Conservation (phyloP, 2,329 filamentous ascomycete species). For the Ophiosphaerella herpotricha region DNA sequence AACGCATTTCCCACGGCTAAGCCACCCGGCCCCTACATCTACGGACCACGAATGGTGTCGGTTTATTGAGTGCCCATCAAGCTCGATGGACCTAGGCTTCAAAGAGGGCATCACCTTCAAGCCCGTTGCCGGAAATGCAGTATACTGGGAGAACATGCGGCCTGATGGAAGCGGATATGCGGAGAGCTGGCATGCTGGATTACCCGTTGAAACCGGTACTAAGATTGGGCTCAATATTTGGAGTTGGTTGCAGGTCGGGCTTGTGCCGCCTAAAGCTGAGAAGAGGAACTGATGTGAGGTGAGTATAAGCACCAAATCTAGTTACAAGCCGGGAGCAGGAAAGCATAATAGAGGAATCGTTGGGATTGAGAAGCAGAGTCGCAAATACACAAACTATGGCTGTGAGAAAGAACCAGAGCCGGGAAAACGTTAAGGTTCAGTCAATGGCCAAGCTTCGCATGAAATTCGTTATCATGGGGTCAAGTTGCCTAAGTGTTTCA, state of each 20-base stretch:
- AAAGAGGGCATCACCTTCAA: slow-evolving; percentile 61
- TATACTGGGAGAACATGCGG: slow-evolving; percentile 66
- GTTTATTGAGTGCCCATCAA: slow-evolving; percentile 58
- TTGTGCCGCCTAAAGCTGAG: slow-evolving; percentile 16
- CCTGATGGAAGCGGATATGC: slow-evolving; percentile 60
- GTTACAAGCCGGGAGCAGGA: too few relatives aligned
- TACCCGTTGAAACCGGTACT: slow-evolving; percentile 59
- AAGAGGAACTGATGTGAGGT: neutral
- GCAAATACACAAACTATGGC: too few relatives aligned
- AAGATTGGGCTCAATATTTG: slow-evolving; percentile 69
- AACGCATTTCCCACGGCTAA: slow-evolving; percentile 63
- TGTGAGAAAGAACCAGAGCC: too few relatives aligned
- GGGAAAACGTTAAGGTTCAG: too few relatives aligned
- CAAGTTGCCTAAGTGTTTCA: too few relatives aligned
- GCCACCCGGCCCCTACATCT: slow-evolving; percentile 39
- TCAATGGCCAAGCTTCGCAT: too few relatives aligned
- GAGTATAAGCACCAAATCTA: too few relatives aligned
- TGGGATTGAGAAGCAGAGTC: too few relatives aligned
- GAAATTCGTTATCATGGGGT: too few relatives aligned
- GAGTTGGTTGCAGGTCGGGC: slow-evolving; percentile 61
- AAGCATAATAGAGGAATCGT: too few relatives aligned
- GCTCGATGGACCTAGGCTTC: slow-evolving; percentile 8
- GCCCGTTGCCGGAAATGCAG: slow-evolving; percentile 61
- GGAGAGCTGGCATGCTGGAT: slow-evolving; percentile 65
- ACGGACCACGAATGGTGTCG: slow-evolving; percentile 57